These are phyloP conservation scores for Acacia acuminata DNA, from an alignment of 306 rosid genomes.

Conservation along the genomic window DNA sequence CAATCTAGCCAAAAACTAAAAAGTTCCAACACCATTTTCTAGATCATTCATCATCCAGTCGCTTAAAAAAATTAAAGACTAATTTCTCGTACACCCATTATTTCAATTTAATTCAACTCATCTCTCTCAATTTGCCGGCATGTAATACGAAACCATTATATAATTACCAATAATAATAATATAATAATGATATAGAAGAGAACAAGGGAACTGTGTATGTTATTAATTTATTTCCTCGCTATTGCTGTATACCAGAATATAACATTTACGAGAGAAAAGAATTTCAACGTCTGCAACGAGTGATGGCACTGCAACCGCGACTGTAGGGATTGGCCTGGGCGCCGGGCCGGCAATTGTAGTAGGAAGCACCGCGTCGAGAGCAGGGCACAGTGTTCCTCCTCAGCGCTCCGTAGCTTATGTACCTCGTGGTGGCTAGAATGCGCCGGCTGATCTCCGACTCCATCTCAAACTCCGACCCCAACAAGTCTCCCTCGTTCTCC, in stretches of 20 bases:
- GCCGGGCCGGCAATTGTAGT: conserved; percentile 87
- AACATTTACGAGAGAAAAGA: too few relatives aligned
- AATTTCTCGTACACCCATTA: too few relatives aligned
- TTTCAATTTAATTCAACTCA: neutral
- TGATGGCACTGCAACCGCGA: conserved; percentile 81
- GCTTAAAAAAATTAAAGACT: too few relatives aligned
- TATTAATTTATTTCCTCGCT: neutral
- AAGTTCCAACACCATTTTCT: too few relatives aligned
- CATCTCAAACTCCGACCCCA: conserved; percentile 65
- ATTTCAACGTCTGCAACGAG: conserved; percentile 80
- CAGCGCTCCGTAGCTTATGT: conserved; percentile 95
- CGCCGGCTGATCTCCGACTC: conserved; percentile 89
- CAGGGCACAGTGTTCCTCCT: conserved; percentile 91
- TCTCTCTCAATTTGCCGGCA: neutral
- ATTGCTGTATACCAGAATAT: too few relatives aligned
- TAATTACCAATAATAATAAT: too few relatives aligned
- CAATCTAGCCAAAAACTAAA: too few relatives aligned
- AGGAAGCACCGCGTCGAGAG: conserved; percentile 91
- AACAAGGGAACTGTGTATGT: neutral
- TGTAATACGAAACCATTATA: too few relatives aligned
- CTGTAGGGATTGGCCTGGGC: conserved; percentile 89
- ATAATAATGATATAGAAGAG: too few relatives aligned
- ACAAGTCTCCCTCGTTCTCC: conserved; percentile 33
- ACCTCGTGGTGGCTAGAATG: conserved; percentile 58
- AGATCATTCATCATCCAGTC: too few relatives aligned